phyloP scores from a whole-genome alignment of 208 protist species.

The Paratrypanosoma confusum region DNA sequence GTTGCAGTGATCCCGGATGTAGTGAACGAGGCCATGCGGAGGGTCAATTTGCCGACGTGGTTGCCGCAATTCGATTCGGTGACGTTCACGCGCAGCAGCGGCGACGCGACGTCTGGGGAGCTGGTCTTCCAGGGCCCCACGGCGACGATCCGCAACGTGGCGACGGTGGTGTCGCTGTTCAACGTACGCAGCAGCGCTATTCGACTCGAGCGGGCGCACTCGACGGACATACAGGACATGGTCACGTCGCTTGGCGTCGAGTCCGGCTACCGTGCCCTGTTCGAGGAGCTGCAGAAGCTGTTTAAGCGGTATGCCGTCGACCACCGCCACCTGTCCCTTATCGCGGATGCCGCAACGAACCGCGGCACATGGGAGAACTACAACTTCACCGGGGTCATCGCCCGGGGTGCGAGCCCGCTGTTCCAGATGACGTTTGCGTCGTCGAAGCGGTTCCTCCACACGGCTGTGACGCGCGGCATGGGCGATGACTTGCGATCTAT shows the following conservation, averaged over 20 bases:
- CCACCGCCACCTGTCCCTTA: conserved; percentile 77
- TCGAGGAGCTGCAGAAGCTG: conserved; percentile 78
- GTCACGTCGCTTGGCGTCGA: conserved; percentile 65
- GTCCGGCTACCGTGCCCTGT: conserved; percentile 61
- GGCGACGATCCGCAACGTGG: conserved; percentile 58
- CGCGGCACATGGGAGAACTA: conserved; percentile 82
- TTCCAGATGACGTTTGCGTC: conserved; percentile 90
- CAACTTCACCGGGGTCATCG: conserved; percentile 83
- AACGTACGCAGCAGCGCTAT: conserved; percentile 46
- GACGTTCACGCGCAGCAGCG: conserved; percentile 59
- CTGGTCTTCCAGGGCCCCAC: conserved; percentile 73
- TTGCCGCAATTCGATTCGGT: conserved; percentile 73
- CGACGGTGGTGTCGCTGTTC: conserved; percentile 68
- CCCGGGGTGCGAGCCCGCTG: conserved; percentile 73
- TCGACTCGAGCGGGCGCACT: conserved; percentile 47
- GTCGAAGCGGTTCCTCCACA: conserved; percentile 77
- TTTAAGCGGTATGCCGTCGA: conserved; percentile 85
- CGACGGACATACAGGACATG: conserved; percentile 86
- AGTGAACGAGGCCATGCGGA: conserved; percentile 39
- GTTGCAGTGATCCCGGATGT: conserved; percentile 77
- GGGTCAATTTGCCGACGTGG: conserved; percentile 57
- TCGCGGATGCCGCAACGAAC: conserved; percentile 83
- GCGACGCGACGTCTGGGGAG: conserved; percentile 59
- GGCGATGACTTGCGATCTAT: conserved; percentile 73
- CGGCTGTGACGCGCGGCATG: conserved; percentile 60